phyloP scores from a whole-genome alignment of 148 eudicot species.

The Fallopia convolvulus region DNA sequence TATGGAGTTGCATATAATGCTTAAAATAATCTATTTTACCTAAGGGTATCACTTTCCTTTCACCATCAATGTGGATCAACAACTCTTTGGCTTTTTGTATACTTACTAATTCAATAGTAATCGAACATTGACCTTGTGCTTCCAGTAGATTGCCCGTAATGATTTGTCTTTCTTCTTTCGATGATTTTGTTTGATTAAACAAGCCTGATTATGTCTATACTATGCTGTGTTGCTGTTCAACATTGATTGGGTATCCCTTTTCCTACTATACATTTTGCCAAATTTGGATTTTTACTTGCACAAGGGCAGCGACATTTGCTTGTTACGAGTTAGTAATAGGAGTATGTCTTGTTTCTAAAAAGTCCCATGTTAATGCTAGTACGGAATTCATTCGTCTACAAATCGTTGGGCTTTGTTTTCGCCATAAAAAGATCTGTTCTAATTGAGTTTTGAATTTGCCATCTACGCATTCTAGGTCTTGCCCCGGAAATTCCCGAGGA shows the following conservation, averaged over 20 bases:
- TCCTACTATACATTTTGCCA: background rate
- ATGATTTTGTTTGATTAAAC: background rate
- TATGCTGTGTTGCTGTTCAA: background rate
- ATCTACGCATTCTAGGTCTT: slow-evolving; percentile 13
- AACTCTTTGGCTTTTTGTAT: no score
- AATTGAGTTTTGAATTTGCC: no score
- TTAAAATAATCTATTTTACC: no score
- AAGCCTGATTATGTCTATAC: background rate
- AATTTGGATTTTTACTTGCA: background rate
- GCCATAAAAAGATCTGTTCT: background rate
- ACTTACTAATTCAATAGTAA: no score
- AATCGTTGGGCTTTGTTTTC: no score
- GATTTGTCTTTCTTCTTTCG: no score
- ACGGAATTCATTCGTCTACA: background rate
- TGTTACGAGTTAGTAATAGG: background rate
- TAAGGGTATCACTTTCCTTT: background rate
- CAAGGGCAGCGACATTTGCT: background rate
- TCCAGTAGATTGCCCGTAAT: background rate
- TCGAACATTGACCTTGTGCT: no score
- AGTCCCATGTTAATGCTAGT: background rate
- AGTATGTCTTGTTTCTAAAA: background rate
- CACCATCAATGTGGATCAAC: no score
- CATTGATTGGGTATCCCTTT: background rate
- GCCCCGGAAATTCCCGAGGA: slow-evolving; percentile 42
- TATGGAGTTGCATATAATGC: no score